Base-by-base conservation (phyloP, 768 basidiomycete species). In the Lentinula boryana region DNA sequence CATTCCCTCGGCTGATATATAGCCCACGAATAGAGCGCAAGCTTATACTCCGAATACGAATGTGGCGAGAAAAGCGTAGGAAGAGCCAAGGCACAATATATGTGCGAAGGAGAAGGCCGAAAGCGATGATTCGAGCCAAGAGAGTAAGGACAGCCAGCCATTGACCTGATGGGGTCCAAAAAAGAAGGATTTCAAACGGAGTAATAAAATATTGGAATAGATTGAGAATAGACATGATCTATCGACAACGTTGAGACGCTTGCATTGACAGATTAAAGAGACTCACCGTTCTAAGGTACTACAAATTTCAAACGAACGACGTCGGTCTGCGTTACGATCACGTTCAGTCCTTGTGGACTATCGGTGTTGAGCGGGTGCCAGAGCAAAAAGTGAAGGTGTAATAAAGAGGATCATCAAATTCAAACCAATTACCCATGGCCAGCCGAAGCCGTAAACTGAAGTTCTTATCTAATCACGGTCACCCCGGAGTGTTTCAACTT, bases 11-110 rank as follows among this genome's bases (percentile, higher is more conserved):
- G 50, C 83, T 80, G 62, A 89, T 80, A 71, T 87, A 90, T 21
- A 92, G 74, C 36, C 90, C 90, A 57, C 89, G 86, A 62, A 93
- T 84, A 18, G 90, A 93, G 58, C 88, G 82, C 41, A 88, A 74
- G 68, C 90, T 91, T 60, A 91, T 80, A 69, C 87, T 90, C 43
- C 85, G 82, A 36, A 91, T 78, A 33, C 86, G 84, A 62, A 91
- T 75, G 65, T 80, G 84, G 51, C 80, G 79, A n/a, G 86, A 87
- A 58, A 84, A 72, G 46, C 79, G 77, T 55, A 79, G 75, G 35
- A 91, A 77, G 49, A 87, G 69, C 73, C 82, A 85, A 56, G 89
- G 89, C 2, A 82, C 78, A 61, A 91, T 74, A 66, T 86, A 88
- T 0, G 84, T 85, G 58, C 89, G 81, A 54, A 86, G 75, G 58